A percentile compares a stretch with the other conserved stretches of the same genome.
Evolutionary conservation across 192 early-diverging fungal genomes (phyloP).

Genomic region (Coemansia sp.): DNA sequence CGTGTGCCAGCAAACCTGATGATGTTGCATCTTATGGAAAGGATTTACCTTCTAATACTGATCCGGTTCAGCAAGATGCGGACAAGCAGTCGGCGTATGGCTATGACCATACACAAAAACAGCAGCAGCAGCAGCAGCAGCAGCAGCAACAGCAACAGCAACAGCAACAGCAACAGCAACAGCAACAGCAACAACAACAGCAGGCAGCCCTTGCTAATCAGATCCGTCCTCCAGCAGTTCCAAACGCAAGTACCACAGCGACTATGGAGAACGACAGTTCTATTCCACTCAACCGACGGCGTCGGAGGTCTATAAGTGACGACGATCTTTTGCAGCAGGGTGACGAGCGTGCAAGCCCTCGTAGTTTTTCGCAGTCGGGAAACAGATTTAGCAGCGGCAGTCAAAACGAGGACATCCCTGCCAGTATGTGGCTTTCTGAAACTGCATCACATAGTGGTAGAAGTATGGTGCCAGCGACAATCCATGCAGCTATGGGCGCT

Average conservation of each 20-base stretch:
- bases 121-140: neutral
- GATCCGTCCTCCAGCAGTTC: neutral
- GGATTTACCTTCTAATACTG: neutral
- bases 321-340: conserved; percentile 47
- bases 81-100: neutral
- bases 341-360: conserved; percentile 54
- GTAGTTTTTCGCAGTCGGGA: conserved; percentile 21
- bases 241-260: neutral
- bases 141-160: neutral
- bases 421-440: conserved; percentile 49
- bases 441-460: conserved; percentile 7
- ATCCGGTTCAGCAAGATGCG: neutral
- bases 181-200: neutral
- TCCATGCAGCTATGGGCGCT: conserved; percentile 46
- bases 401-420: conserved; percentile 31
- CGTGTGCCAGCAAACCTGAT: neutral
- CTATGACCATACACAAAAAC: neutral
- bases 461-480: conserved; percentile 30
- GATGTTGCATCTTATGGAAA: neutral
- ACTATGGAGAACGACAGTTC: neutral
- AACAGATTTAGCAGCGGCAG: neutral
- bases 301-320: conserved; percentile 48
- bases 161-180: neutral
- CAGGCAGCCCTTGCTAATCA: neutral
- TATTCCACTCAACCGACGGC: conserved; percentile 11